Conservation (phyloP, 1,284 basidiomycete genomes). For the Cryptococcus sp. region DNA sequence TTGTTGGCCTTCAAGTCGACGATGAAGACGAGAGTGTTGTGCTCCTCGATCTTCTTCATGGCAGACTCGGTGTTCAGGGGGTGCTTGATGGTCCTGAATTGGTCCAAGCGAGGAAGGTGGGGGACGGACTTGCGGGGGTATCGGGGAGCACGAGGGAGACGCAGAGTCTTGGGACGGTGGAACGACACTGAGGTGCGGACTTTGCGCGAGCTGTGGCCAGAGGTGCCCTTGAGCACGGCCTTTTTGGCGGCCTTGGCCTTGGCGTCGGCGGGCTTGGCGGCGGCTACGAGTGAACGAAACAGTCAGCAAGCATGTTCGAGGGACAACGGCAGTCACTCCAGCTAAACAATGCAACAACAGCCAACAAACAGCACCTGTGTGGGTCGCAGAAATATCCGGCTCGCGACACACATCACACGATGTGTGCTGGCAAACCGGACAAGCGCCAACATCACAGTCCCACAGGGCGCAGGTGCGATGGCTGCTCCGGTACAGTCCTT, state of each 20-base stretch:
- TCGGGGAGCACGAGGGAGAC: conserved; percentile 77
- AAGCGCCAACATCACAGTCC: too few relatives aligned
- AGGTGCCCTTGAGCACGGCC: conserved; percentile 86
- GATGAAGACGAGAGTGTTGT: conserved; percentile 98
- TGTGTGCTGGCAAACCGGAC: too few relatives aligned
- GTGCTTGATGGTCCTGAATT: conserved; percentile 89
- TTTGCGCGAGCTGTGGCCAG: conserved; percentile 78
- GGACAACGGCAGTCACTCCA: too few relatives aligned
- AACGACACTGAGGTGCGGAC: conserved; percentile 84
- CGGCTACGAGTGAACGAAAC: conserved; percentile 26
- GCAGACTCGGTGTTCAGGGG: conserved; percentile 62
- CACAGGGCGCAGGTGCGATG: too few relatives aligned
- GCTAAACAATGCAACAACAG: too few relatives aligned
- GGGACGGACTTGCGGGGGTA: conserved; percentile 94
- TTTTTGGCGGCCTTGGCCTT: conserved; percentile 96
- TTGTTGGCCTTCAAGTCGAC: conserved; percentile 96
- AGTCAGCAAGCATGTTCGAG: neutral
- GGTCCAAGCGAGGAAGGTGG: conserved; percentile 96
- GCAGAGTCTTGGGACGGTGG: conserved; percentile 95
- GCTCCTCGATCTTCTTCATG: conserved; percentile 94
- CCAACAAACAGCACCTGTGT: too few relatives aligned
- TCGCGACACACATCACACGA: too few relatives aligned
- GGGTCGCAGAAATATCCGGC: too few relatives aligned
- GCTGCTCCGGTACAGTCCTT: too few relatives aligned
- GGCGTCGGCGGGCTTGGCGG: conserved; percentile 58